Base-by-base conservation (phyloP, 139 green algal genomes). In the Tetraselmis chui region DNA sequence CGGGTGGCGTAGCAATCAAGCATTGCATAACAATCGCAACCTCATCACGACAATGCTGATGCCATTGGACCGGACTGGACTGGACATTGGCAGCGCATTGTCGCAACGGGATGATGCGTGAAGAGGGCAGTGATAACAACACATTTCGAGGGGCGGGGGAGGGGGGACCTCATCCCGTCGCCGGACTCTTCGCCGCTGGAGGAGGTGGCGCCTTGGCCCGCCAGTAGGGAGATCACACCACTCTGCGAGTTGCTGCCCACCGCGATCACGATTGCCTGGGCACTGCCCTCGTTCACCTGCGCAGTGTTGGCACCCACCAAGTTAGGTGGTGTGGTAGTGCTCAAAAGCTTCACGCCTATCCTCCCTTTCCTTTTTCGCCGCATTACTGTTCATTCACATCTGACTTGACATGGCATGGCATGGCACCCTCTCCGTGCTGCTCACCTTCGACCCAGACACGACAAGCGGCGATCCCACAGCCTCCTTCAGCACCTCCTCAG, bases 231-330 rank as follows among this genome's bases (percentile, higher is more conserved):
- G 2, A 93, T 84, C 31, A 80, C 30, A 32, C 91, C 92, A 31
- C 90, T 86, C 79, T 95, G 91, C 1, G 89, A 94, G 86, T 88
- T 88, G n/a, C 83, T 84, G 18, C 94, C 94, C 28, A 97, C 93
- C 0, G 90, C 88, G n/a, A 93, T 89, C 28, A 97, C 92, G 67
- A 97, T 45, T 28, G 45, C 45, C 45, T 67, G 45, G 11, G 45
- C 45, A 18, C 45, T 67, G 18, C 45, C 45, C 45, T 67, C 45
- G 45, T 18, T 67, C 11, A 67, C 45, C 45, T 67, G 45, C 18
- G 45, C 84, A 83, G 59, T 92, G 94, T 83, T 81, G 89, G 83
- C 93, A n/a, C n/a, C n/a, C n/a, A n/a, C n/a, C n/a, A n/a, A n/a
- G n/a, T n/a, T n/a, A n/a, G n/a, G n/a, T n/a, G n/a, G n/a, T n/a